These are phyloP conservation scores for Penicillium arizonense DNA, from an alignment of 495 filamentous ascomycete species.

Conservation along the genomic window DNA sequence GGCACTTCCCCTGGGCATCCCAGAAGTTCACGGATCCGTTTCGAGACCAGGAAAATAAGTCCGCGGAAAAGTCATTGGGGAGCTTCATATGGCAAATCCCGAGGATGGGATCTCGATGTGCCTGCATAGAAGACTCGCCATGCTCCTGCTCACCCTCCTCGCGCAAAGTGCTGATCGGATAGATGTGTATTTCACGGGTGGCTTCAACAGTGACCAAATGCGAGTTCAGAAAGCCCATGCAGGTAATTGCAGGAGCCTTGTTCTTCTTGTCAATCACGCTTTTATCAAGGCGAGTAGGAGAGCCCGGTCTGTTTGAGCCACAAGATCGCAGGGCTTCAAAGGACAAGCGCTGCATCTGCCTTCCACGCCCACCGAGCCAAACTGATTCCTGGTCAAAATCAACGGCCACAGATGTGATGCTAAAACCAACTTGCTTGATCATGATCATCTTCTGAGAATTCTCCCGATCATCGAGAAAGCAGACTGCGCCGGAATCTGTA, in stretches of 20 bases:
- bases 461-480: slow-evolving; percentile 69
- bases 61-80: slow-evolving; percentile 56
- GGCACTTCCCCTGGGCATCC: slow-evolving; percentile 68
- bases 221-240: slow-evolving; percentile 67
- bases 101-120: slow-evolving; percentile 74
- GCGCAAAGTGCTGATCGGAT: slow-evolving; percentile 29
- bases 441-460: slow-evolving; percentile 61
- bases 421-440: slow-evolving; percentile 35
- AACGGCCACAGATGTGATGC: slow-evolving; percentile 51
- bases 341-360: slow-evolving; percentile 35
- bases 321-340: slow-evolving; percentile 37
- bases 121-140: slow-evolving; percentile 48
- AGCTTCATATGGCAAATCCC: slow-evolving; percentile 64
- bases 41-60: slow-evolving; percentile 85
- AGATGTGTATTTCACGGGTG: slow-evolving; percentile 69
- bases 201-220: slow-evolving; percentile 75
- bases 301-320: slow-evolving; percentile 19
- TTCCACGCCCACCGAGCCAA: slow-evolving; percentile 55
- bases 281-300: slow-evolving; percentile 22
- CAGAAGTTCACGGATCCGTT: slow-evolving; percentile 79
- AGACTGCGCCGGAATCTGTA: slow-evolving; percentile 49
- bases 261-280: slow-evolving; percentile 20
- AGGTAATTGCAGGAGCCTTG: slow-evolving; percentile 46
- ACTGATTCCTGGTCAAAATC: slow-evolving; percentile 49
- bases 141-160: slow-evolving; percentile 32